These are phyloP conservation scores for Globisporangium sylvaticum DNA, from an alignment of 352 stramenopile genomes.

Conservation along the genomic window DNA sequence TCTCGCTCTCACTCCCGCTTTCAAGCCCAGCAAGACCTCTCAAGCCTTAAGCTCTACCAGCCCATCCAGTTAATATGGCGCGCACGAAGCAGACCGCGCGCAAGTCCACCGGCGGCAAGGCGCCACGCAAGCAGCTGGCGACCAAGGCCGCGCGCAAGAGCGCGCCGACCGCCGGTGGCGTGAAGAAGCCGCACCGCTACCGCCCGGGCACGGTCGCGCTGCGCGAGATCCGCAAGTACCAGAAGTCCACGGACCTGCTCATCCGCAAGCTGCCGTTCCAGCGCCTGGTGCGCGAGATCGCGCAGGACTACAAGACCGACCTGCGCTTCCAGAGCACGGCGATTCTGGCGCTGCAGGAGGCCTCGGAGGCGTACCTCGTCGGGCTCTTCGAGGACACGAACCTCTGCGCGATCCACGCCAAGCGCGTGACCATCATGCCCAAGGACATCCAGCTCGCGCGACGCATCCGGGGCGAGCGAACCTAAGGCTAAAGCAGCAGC, in stretches of 20 bases:
- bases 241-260: constrained; percentile 49
- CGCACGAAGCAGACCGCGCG: constrained; percentile 97
- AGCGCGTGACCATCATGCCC: constrained; percentile 96
- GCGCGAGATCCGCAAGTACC: not conserved
- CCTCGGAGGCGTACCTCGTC: constrained; percentile 92
- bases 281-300: constrained; percentile 91
- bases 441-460: constrained; percentile 95
- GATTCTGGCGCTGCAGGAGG: constrained; percentile 90
- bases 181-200: not conserved
- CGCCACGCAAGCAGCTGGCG: constrained; percentile 91
- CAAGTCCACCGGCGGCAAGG: constrained; percentile 94
- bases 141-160: not conserved
- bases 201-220: not conserved
- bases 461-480: constrained; percentile 90
- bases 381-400: constrained; percentile 96
- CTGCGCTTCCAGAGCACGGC: constrained; percentile 87
- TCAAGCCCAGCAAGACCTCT: constrained; percentile 16
- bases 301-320: constrained; percentile 85
- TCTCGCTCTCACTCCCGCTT: constrained; percentile 46
- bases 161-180: not conserved
- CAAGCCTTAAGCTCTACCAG: not conserved
- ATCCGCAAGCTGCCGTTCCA: constrained; percentile 97
- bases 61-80: constrained; percentile 58
- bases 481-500: constrained; percentile 35
- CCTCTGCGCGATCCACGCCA: constrained; percentile 94